A percentile compares a stretch with the other conserved stretches of the same genome.
Evolutionary conservation across 2,329 filamentous ascomycete species (phyloP).

Genomic region (Ceratocystis eucalypticola): DNA sequence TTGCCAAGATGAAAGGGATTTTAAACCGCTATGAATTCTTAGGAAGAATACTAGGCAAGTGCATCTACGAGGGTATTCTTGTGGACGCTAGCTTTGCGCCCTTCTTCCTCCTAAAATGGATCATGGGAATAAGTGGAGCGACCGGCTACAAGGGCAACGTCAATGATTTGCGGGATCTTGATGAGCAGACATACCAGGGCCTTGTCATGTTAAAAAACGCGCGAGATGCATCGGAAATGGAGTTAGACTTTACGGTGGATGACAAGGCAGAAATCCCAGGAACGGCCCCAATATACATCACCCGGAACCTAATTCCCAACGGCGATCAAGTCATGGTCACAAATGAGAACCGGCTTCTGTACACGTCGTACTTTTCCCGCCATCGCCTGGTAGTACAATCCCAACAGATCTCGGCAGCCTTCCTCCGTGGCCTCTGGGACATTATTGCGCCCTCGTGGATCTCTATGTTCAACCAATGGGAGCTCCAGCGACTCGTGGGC

Average conservation of each 20-base stretch:
- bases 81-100: conserved; percentile 86
- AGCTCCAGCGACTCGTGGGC: conserved; percentile 84
- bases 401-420: conserved; percentile 68
- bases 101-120: conserved; percentile 94
- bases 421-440: conserved; percentile 68
- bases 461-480: conserved; percentile 95
- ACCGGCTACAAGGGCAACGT: conserved; percentile 66
- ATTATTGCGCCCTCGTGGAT: conserved; percentile 91
- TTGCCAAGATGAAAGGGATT: conserved; percentile 30
- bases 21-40: conserved; percentile 77
- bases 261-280: conserved; percentile 45
- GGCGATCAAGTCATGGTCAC: conserved; percentile 70
- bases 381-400: conserved; percentile 77
- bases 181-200: conserved; percentile 80
- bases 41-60: conserved; percentile 87
- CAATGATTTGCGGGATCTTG: conserved; percentile 85
- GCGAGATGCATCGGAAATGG: conserved; percentile 38
- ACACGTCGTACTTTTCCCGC: conserved; percentile 80
- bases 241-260: conserved; percentile 77
- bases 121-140: conserved; percentile 46
- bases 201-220: conserved; percentile 76
- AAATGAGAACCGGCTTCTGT: conserved; percentile 84
- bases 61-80: conserved; percentile 90
- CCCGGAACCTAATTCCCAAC: conserved; percentile 60
- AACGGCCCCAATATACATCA: conserved; percentile 42